Percentiles rank a stretch among this genome's conserved stretches.
These are phyloP conservation scores for Babesia caballi DNA, from an alignment of 169 alveolate species.

Conservation along the genomic window DNA sequence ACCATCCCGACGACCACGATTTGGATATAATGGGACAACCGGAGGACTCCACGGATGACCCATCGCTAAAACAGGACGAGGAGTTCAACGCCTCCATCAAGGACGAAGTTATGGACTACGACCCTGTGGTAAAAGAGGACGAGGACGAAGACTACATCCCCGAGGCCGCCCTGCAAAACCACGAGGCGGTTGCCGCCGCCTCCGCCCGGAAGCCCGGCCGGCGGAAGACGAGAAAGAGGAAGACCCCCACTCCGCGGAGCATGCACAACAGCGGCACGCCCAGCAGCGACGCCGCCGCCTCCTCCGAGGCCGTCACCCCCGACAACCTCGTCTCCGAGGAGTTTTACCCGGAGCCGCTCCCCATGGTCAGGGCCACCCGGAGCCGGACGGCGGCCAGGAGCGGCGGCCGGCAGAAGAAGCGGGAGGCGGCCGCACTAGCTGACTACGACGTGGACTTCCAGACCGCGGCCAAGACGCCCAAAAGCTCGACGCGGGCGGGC, in stretches of 20 bases:
- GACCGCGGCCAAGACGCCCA: neutral
- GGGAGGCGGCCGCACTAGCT: neutral
- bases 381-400: neutral
- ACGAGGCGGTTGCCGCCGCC: neutral
- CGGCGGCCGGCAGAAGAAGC: neutral
- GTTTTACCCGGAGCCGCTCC: slow-evolving; percentile 9
- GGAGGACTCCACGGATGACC: too few species aligned
- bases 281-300: neutral
- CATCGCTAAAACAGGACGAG: slow-evolving; percentile 6
- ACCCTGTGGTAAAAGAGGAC: neutral
- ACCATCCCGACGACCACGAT: too few species aligned
- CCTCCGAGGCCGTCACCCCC: slow-evolving; percentile 12
- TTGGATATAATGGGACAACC: too few species aligned
- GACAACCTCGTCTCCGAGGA: neutral
- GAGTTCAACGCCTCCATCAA: neutral
- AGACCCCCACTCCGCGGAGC: neutral
- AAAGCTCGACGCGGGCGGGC: neutral
- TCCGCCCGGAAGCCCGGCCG: neutral
- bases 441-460: neutral
- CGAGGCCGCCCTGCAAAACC: neutral
- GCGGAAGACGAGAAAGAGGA: neutral
- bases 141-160: slow-evolving; percentile 19
- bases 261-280: neutral
- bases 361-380: neutral
- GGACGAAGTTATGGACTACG: slow-evolving; percentile 6